A percentile compares a stretch with the other conserved stretches of the same genome.
Evolutionary conservation across 768 basidiomycete species (phyloP).

Genomic region (Clitopilus passeckerianus): DNA sequence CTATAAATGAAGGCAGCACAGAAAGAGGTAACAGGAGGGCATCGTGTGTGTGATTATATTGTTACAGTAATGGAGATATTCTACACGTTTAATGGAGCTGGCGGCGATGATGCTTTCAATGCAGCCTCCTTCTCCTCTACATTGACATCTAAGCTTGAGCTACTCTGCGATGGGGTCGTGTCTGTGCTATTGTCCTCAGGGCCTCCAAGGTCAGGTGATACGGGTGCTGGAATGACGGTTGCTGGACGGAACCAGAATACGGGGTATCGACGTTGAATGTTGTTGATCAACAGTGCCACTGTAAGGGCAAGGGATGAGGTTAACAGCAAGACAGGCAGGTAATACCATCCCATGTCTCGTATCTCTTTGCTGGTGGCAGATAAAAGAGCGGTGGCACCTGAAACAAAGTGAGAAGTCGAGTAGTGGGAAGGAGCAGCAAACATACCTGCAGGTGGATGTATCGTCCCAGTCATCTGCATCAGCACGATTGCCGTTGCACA

Average conservation of each 20-base stretch:
- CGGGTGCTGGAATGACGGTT: constrained; percentile 11
- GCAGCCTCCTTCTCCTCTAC: too few species aligned
- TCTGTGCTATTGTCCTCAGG: background rate
- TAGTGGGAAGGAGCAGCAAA: background rate
- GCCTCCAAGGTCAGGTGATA: constrained; percentile 11
- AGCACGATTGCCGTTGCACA: constrained; percentile 35
- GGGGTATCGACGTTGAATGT: constrained; percentile 47
- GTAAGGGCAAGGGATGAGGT: constrained; percentile 36
- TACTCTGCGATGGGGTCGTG: too few species aligned
- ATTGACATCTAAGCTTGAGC: background rate
- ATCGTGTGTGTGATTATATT: background rate
- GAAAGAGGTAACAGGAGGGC: background rate
- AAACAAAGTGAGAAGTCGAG: background rate
- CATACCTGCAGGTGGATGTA: constrained; percentile 50
- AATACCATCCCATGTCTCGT: constrained; percentile 45
- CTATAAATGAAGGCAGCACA: background rate
- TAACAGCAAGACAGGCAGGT: constrained; percentile 46
- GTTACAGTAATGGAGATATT: background rate
- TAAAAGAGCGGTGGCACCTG: constrained; percentile 50
- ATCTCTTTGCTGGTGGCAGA: constrained; percentile 37
- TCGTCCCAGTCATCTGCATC: constrained; percentile 49
- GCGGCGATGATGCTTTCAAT: background rate
- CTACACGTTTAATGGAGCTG: background rate
- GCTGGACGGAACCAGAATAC: constrained; percentile 37
- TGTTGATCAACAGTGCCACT: constrained; percentile 44